Evolutionary conservation across 768 basidiomycete species (phyloP).

Genomic region (Gloeophyllum trabeum): DNA sequence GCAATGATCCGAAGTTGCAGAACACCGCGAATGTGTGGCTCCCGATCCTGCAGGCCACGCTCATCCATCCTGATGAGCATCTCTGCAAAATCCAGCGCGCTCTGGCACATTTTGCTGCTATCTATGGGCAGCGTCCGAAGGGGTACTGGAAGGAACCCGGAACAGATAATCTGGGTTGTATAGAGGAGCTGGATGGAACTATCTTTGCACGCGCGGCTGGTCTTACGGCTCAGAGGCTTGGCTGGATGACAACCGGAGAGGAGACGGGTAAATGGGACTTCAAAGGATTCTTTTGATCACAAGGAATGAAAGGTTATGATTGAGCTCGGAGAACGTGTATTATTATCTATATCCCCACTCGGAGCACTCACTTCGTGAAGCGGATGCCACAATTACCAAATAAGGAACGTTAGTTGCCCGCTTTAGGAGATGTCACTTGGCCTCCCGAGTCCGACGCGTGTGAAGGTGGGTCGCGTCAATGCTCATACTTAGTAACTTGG

Average conservation of each 20-base stretch:
- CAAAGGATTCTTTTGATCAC: constrained; percentile 13
- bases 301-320: neutral
- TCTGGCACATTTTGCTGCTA: constrained; percentile 29
- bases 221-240: constrained; percentile 20
- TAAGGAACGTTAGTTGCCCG: no score
- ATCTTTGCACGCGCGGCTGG: constrained; percentile 50
- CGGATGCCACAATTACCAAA: no score
- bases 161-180: constrained; percentile 29
- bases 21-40: constrained; percentile 49
- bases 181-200: constrained; percentile 45
- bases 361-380: no score
- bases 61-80: constrained; percentile 52
- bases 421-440: no score
- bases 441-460: no score
- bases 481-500: no score
- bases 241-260: constrained; percentile 29
- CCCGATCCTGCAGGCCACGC: constrained; percentile 35
- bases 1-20: constrained; percentile 14
- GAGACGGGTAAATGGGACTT: constrained; percentile 14
- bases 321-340: no score
- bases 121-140: constrained; percentile 29
- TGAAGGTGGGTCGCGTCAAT: no score
- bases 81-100: constrained; percentile 38
- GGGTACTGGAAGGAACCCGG: constrained; percentile 18
- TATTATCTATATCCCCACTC: no score